These are phyloP conservation scores for Penicillium sumatraense DNA, from an alignment of 2,329 filamentous ascomycete species.

Conservation along the genomic window DNA sequence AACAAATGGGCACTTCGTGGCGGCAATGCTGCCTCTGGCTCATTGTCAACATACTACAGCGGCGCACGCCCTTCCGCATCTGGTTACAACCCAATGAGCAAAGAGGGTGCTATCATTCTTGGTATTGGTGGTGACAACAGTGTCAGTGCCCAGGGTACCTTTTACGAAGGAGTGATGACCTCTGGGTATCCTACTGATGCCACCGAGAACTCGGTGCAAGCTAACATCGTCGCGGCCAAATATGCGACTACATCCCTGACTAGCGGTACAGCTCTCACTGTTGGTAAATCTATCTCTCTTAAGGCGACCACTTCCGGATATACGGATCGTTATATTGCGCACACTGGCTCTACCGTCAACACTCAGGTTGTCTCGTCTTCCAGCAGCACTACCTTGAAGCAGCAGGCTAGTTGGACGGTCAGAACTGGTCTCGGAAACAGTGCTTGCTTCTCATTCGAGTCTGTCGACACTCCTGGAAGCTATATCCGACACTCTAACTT, in stretches of 20 bases:
- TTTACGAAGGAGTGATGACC: slow-evolving; percentile 70
- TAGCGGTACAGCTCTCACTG: slow-evolving; percentile 54
- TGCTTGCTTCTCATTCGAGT: slow-evolving; percentile 66
- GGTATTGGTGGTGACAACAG: slow-evolving; percentile 73
- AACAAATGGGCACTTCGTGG: slow-evolving; percentile 65
- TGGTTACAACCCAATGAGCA: slow-evolving; percentile 66
- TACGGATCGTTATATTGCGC: slow-evolving; percentile 60
- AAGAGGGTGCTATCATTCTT: slow-evolving; percentile 69
- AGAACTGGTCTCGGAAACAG: slow-evolving; percentile 60
- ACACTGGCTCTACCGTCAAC: slow-evolving; percentile 56
- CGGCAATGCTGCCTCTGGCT: slow-evolving; percentile 59
- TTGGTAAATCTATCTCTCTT: slow-evolving; percentile 59
- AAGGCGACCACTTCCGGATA: slow-evolving; percentile 60
- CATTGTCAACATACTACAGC: slow-evolving; percentile 63
- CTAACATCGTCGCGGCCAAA: slow-evolving; percentile 63
- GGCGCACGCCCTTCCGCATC: slow-evolving; percentile 57
- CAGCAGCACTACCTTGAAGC: slow-evolving; percentile 55
- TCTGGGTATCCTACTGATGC: slow-evolving; percentile 64
- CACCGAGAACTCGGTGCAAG: slow-evolving; percentile 63
- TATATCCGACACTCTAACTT: slow-evolving; percentile 64
- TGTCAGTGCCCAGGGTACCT: slow-evolving; percentile 63
- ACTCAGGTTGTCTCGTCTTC: slow-evolving; percentile 60
- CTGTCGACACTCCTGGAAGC: slow-evolving; percentile 60
- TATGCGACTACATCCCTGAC: slow-evolving; percentile 56
- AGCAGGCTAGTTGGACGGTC: slow-evolving; percentile 59